Conservation (phyloP, 1,139 yeast genomes). For the Chernovozyma aurita region DNA sequence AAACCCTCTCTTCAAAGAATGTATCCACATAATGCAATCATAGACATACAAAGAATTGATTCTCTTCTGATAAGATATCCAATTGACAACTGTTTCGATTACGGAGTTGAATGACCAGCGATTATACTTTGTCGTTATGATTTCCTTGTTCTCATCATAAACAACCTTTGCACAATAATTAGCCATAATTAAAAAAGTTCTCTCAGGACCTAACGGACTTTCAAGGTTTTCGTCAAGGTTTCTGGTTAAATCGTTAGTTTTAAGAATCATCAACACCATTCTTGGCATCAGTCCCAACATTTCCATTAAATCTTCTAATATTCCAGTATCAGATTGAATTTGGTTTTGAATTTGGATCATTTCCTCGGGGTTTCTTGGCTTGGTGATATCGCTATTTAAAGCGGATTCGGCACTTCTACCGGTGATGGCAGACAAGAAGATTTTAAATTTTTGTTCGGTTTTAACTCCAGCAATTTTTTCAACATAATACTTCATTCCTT, state of each 20-base stretch:
- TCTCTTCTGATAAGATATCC: constrained; percentile 51
- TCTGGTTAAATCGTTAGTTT: constrained; percentile 91
- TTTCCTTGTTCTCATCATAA: constrained; percentile 57
- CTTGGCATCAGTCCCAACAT: constrained; percentile 79
- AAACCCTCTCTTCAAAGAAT: constrained; percentile 11
- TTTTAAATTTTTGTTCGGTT: constrained; percentile 68
- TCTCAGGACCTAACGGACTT: constrained; percentile 81
- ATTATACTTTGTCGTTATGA: constrained; percentile 23
- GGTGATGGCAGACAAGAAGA: constrained; percentile 91
- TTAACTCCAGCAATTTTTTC: constrained; percentile 74
- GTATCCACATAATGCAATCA: constrained; percentile 40
- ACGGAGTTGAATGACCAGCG: constrained; percentile 40
- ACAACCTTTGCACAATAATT: constrained; percentile 82
- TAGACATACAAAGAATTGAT: constrained; percentile 51
- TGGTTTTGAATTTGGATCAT: constrained; percentile 62
- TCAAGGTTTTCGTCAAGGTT: constrained; percentile 79
- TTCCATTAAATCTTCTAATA: constrained; percentile 74
- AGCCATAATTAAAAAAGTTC: constrained; percentile 87
- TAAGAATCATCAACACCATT: constrained; percentile 76
- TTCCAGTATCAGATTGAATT: constrained; percentile 51
- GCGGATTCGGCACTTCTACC: constrained; percentile 60
- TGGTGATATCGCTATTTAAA: constrained; percentile 45
- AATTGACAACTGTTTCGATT: constrained; percentile 31
- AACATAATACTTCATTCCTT: constrained; percentile 68
- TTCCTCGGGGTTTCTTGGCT: constrained; percentile 48